Conservation (phyloP, 441 rosid species). For the Brassica hybrid region DNA sequence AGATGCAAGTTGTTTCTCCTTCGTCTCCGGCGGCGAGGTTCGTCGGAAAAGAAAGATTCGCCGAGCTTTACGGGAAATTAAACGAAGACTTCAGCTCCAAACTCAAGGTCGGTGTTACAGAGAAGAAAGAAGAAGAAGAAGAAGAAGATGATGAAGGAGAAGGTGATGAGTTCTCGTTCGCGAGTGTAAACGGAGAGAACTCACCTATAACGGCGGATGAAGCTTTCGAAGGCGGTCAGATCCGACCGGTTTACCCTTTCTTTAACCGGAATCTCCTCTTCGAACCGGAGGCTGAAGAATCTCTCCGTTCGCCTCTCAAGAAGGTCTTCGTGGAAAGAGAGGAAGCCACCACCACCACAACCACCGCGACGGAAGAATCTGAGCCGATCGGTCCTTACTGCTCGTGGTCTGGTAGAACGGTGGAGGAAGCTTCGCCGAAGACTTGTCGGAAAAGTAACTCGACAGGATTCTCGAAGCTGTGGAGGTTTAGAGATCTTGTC, state of each 20-base stretch:
- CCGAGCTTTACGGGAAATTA: constrained; percentile 28
- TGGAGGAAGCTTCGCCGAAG: constrained; percentile 49
- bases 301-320: constrained; percentile 56
- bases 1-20: constrained; percentile 41
- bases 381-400: constrained; percentile 68
- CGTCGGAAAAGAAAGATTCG: constrained; percentile 19
- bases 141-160: constrained; percentile 40
- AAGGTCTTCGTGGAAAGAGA: constrained; percentile 51
- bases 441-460: constrained; percentile 83
- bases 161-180: constrained; percentile 78
- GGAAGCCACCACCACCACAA: constrained; percentile 5
- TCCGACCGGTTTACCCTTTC: constrained; percentile 74
- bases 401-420: constrained; percentile 58
- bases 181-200: constrained; percentile 48
- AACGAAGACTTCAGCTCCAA: constrained; percentile 44
- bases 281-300: constrained; percentile 10
- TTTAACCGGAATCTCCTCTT: constrained; percentile 60
- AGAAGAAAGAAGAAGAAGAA: constrained; percentile 21
- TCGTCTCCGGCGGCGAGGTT: constrained; percentile 37
- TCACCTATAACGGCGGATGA: constrained; percentile 78
- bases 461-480: constrained; percentile 79
- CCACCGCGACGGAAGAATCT: constrained; percentile 22
- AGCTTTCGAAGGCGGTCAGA: constrained; percentile 69
- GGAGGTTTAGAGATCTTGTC: constrained; percentile 67
- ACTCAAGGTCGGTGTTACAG: constrained; percentile 14